These are phyloP conservation scores for Fraxinus greggii DNA, from an alignment of 305 asterid species.

Conservation along the genomic window DNA sequence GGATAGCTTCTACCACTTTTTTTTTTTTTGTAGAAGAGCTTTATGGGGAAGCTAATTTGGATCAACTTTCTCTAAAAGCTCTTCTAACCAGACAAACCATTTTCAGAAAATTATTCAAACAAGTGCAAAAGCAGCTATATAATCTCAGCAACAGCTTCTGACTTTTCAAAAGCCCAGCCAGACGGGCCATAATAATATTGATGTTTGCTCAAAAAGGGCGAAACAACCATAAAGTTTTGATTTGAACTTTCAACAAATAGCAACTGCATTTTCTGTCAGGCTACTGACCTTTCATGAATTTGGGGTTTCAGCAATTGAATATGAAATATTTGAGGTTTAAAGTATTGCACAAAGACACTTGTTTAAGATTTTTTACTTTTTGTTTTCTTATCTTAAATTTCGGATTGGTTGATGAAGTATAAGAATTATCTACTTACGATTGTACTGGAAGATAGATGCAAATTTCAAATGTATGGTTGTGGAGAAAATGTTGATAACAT, in stretches of 20 bases:
- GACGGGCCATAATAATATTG: background rate
- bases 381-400: background rate
- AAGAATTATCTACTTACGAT: background rate
- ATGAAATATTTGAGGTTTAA: background rate
- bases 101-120: background rate
- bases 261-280: background rate
- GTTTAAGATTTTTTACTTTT: background rate
- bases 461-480: background rate
- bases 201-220: background rate
- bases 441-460: background rate
- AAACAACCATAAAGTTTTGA: background rate
- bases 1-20: background rate
- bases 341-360: background rate
- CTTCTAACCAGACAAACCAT: background rate
- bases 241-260: background rate
- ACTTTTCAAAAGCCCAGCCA: background rate
- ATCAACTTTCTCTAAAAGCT: background rate
- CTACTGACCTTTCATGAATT: background rate
- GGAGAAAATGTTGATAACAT: background rate
- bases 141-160: background rate
- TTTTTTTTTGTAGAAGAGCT: background rate
- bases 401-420: background rate
- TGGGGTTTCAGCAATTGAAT: conserved; percentile 1
- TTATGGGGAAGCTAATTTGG: background rate
- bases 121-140: background rate